Evolutionary conservation across 306 rosid genomes (phyloP).

Genomic region (Quercus aquifolioides): DNA sequence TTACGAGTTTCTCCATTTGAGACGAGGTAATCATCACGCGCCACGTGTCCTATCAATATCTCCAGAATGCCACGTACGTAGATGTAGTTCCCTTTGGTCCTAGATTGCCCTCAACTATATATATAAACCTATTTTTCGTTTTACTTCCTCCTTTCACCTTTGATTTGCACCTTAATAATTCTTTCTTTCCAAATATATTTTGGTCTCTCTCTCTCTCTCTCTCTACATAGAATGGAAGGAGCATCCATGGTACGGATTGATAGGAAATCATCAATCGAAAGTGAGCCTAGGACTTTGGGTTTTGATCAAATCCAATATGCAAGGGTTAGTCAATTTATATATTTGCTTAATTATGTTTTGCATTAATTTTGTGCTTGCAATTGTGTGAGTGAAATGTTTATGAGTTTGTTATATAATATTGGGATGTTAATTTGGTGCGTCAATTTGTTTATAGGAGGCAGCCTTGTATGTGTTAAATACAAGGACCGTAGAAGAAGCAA

Average conservation of each 20-base stretch:
- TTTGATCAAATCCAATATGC: conserved; percentile 57
- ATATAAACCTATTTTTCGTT: background rate
- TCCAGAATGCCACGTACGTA: background rate
- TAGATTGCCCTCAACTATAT: background rate
- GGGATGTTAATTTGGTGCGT: background rate
- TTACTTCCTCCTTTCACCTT: background rate
- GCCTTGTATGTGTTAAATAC: conserved; percentile 58
- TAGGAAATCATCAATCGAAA: conserved; percentile 71
- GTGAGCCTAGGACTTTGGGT: conserved; percentile 69
- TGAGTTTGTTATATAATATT: background rate
- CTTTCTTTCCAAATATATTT: background rate
- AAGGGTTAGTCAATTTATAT: conserved; percentile 30
- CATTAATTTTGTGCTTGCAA: background rate
- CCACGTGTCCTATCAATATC: background rate
- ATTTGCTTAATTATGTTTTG: too few relatives aligned
- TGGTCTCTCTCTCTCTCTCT: too few relatives aligned
- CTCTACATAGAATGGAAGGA: conserved; percentile 13
- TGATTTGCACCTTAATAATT: too few relatives aligned
- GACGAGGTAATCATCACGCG: background rate
- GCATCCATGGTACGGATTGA: conserved; percentile 28
- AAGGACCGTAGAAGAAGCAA: conserved; percentile 57
- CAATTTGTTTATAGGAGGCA: conserved; percentile 38
- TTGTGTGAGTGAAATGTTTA: background rate
- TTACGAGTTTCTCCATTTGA: background rate
- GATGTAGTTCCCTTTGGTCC: background rate